Percentiles rank a stretch among this genome's conserved stretches.
Evolutionary conservation across 2,329 filamentous ascomycete genomes (phyloP).

Genomic region (Pseudodiploospora longispora): DNA sequence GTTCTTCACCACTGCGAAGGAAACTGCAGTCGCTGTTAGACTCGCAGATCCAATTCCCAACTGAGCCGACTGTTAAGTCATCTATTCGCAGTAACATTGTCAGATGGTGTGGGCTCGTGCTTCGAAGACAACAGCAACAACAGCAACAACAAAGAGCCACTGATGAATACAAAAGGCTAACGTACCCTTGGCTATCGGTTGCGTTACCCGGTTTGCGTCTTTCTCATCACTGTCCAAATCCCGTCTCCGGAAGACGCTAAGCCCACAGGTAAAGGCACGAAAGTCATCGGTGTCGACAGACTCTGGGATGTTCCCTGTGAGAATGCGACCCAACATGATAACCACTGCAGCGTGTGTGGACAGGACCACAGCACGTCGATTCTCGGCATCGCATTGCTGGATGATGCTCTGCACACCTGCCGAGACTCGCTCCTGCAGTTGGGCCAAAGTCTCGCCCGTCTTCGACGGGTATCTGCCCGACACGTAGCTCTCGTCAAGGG

Average conservation of each 20-base stretch:
- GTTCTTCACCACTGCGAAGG: conserved; percentile 69
- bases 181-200: no score
- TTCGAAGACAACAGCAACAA: no score
- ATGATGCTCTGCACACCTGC: conserved; percentile 64
- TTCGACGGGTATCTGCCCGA: conserved; percentile 58
- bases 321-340: conserved; percentile 73
- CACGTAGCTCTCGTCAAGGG: conserved; percentile 48
- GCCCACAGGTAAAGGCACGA: conserved; percentile 70
- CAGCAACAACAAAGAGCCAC: no score
- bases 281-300: conserved; percentile 72
- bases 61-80: conserved; percentile 9
- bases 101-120: no score
- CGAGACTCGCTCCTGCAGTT: conserved; percentile 74
- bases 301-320: conserved; percentile 72
- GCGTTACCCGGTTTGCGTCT: neutral
- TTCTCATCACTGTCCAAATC: conserved; percentile 1
- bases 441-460: conserved; percentile 69
- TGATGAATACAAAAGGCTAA: no score
- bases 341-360: conserved; percentile 87
- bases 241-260: conserved; percentile 54
- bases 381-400: conserved; percentile 60
- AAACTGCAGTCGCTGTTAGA: conserved; percentile 81
- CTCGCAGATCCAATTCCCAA: conserved; percentile 73
- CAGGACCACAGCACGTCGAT: conserved; percentile 64
- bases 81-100: no score